A percentile compares a stretch with the other conserved stretches of the same genome.
Conservation (phyloP, 305 asterid species). For the Fraxinus floribunda region DNA sequence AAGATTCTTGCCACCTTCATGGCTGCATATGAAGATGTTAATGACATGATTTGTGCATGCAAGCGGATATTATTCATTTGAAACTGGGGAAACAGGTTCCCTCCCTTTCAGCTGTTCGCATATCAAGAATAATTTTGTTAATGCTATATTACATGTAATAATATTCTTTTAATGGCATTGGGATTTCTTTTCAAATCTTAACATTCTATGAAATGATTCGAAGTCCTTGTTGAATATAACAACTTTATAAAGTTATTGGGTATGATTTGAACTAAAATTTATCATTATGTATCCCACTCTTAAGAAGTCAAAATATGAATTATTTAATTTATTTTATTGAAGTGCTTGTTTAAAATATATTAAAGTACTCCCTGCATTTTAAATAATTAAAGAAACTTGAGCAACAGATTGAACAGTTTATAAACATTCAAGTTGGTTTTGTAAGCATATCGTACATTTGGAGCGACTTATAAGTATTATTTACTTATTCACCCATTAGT, state of each 20-base stretch:
- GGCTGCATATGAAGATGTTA: neutral
- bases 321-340: neutral
- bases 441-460: neutral
- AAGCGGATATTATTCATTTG: neutral
- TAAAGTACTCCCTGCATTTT: neutral
- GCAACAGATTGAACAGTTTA: neutral
- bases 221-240: neutral
- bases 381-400: neutral
- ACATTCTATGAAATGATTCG: neutral
- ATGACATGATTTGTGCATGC: neutral
- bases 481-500: neutral
- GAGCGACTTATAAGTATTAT: neutral
- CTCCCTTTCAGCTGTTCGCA: neutral
- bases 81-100: neutral
- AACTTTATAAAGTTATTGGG: neutral
- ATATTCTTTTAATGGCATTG: neutral
- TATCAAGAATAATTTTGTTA: neutral
- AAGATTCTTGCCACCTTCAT: conserved; percentile 8
- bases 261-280: neutral
- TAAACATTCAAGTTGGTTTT: neutral
- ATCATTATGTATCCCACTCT: neutral
- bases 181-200: neutral
- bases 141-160: neutral
- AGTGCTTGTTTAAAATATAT: neutral
- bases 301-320: neutral